These are phyloP conservation scores for Epicoccum nigrum DNA, from an alignment of 2,329 filamentous ascomycete genomes.

Conservation along the genomic window DNA sequence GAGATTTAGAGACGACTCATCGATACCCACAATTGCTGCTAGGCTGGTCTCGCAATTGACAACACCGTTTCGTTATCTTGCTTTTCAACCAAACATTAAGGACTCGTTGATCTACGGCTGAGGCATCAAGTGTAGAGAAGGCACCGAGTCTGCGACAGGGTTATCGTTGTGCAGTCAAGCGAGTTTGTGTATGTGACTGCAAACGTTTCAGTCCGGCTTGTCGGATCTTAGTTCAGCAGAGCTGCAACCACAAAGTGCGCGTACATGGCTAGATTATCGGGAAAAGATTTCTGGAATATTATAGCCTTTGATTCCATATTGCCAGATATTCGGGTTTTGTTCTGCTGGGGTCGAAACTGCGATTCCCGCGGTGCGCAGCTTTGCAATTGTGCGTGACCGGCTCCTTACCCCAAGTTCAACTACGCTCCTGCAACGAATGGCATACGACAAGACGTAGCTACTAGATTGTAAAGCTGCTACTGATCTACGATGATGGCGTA, in stretches of 20 bases:
- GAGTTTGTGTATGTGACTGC: conserved; percentile 12
- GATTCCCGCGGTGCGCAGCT: too few species aligned
- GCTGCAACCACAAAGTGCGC: neutral
- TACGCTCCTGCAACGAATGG: neutral
- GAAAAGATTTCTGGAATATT: neutral
- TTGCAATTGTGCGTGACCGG: too few species aligned
- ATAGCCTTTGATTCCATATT: neutral
- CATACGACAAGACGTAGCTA: neutral
- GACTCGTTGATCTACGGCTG: conserved; percentile 14
- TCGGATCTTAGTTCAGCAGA: conserved; percentile 6
- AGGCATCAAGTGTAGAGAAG: conserved; percentile 27
- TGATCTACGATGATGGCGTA: neutral
- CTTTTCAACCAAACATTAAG: neutral
- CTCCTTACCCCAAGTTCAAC: too few species aligned
- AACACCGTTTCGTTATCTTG: neutral
- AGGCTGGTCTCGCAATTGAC: neutral
- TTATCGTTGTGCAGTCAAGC: conserved; percentile 15
- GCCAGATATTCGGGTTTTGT: neutral
- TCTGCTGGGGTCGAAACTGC: too few species aligned
- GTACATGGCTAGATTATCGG: neutral
- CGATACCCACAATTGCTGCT: neutral
- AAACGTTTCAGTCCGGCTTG: conserved; percentile 7
- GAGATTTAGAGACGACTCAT: conserved; percentile 19
- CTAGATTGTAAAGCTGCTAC: neutral
- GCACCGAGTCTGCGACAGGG: conserved; percentile 17